These are phyloP conservation scores for Euclidium syriacum DNA, from an alignment of 345 rosid species.

Conservation along the genomic window DNA sequence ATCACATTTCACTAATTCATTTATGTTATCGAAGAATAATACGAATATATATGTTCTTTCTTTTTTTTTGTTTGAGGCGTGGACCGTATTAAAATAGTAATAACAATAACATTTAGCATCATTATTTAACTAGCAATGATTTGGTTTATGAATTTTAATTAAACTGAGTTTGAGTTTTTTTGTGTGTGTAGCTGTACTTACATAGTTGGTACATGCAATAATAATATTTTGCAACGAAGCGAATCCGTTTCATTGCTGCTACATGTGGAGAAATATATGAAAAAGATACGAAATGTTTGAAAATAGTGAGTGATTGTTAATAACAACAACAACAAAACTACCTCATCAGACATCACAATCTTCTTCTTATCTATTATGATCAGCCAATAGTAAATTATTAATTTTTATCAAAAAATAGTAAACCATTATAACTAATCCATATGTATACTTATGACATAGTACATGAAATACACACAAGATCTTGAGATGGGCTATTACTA, in stretches of 20 bases:
- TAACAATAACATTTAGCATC: neutral
- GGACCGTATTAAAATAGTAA: neutral
- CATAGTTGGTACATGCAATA: neutral
- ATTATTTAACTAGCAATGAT: neutral
- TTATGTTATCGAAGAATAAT: neutral
- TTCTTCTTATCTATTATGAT: no score
- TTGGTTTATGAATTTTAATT: neutral
- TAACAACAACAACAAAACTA: neutral
- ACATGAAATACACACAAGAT: no score
- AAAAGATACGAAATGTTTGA: neutral
- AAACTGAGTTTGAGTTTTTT: neutral
- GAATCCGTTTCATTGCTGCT: slow-evolving; percentile 1
- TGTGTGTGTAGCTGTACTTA: slow-evolving; percentile 18
- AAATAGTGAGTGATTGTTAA: neutral
- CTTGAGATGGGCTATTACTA: no score
- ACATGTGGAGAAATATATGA: neutral
- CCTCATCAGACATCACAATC: neutral
- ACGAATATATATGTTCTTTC: no score
- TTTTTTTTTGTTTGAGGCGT: neutral
- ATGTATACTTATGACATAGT: no score
- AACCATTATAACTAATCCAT: no score
- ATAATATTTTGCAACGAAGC: neutral
- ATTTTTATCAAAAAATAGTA: no score
- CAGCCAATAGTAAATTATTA: no score
- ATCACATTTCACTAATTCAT: neutral